Base-by-base conservation (phyloP, 1,284 basidiomycete species). In the Singerocomus inundabilis region DNA sequence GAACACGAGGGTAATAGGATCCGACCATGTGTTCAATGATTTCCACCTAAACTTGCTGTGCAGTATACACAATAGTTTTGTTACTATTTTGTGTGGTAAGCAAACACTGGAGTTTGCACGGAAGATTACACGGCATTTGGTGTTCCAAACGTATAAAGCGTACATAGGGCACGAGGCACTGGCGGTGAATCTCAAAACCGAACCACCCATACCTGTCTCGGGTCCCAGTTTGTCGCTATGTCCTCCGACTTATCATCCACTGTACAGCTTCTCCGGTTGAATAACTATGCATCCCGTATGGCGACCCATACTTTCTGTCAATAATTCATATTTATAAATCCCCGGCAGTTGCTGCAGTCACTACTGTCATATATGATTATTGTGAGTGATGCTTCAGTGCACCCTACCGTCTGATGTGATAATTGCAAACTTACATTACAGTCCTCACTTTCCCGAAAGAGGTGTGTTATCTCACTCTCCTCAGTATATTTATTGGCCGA, bases 281-380 rank as follows among this genome's bases (percentile, higher is more conserved):
- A 33, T 13, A 25, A 45, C 15, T 48, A 58, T 37, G 4, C 15
- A 12, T 16, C 38, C 5, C 25, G 55, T 56, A 31, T 5, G 44
- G 13, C 8, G 5, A 5, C 8, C 26, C 26, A n/a, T 3, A 10
- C 12, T 10, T 1, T 25, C n/a, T 1, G 6, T 15, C 1, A 5
- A 24, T 10, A 16, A 11, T 29, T 52, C 0, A 53, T 7, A 29
- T 18, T 3, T 21, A 21, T 21, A 4, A 21, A 21, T 21, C 21
- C 21, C 21, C 21, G 21, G 21, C 11, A 56, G 56, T 47, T 8
- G 6, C 16, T 1, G n/a, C 30, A 1, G 16, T 35, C 11, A 40
- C 35, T 12, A 18, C 39, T 16, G 37, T 59, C 3, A 21, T 15
- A 31, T 55, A 55, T 44, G 55, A 56, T 33, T 56, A 48, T 25